These are phyloP conservation scores for Linnemannia hyalina DNA, from an alignment of 192 early-diverging fungal species.

Conservation along the genomic window DNA sequence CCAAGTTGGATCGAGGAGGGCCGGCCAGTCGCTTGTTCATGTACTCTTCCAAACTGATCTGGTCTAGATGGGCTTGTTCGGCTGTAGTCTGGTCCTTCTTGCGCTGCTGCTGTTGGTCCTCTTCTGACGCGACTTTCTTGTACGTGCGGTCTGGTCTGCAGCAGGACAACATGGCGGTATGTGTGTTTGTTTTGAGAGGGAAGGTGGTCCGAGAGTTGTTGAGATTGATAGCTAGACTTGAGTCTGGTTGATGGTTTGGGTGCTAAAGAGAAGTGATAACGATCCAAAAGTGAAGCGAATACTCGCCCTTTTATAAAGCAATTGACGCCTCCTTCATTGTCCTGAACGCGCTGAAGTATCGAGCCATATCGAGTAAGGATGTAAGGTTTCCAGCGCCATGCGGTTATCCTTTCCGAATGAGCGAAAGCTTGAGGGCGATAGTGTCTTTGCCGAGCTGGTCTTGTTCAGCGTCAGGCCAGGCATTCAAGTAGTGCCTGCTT, in stretches of 20 bases:
- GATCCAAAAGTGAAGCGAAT: background rate
- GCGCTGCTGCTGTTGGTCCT: background rate
- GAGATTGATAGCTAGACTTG: background rate
- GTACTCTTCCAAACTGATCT: background rate
- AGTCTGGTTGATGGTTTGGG: background rate
- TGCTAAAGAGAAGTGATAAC: background rate
- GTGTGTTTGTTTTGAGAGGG: background rate
- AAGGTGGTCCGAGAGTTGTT: background rate
- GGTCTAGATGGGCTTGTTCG: background rate
- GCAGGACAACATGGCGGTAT: background rate
- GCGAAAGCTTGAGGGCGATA: background rate
- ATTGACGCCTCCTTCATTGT: background rate
- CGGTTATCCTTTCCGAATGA: background rate
- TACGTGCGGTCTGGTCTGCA: background rate
- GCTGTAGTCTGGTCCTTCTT: background rate
- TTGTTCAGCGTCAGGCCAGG: background rate
- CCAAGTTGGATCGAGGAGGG: background rate
- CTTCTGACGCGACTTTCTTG: background rate
- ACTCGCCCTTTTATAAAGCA: background rate
- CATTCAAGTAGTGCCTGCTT: no score
- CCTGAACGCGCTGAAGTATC: background rate
- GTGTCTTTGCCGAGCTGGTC: background rate
- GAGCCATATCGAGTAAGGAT: conserved; percentile 9
- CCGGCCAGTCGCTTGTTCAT: background rate
- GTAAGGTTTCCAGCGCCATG: background rate